Conservation (phyloP, 2,329 filamentous ascomycete species). For the Calonectria henricotiae region DNA sequence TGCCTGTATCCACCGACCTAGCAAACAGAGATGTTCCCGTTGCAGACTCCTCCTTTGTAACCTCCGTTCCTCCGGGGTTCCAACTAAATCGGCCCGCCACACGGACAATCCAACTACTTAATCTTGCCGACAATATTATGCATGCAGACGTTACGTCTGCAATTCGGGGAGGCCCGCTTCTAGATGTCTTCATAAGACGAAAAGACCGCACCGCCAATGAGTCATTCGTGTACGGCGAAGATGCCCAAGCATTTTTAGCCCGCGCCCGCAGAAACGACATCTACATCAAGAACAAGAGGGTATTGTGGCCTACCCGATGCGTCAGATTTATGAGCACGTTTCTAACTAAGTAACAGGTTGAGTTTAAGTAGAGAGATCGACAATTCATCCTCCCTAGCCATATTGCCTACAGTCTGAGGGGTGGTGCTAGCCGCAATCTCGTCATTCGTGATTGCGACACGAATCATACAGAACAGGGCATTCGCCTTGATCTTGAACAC, state of each 20-base stretch:
- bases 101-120: constrained; percentile 76
- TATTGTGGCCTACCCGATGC: constrained; percentile 59
- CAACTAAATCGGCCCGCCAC: constrained; percentile 59
- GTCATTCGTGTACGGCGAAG: constrained; percentile 78
- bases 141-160: constrained; percentile 77
- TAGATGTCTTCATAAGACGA: constrained; percentile 77
- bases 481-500: constrained; percentile 84
- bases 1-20: constrained; percentile 7
- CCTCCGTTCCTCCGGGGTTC: background rate
- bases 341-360: constrained; percentile 67
- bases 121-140: constrained; percentile 75
- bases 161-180: constrained; percentile 79
- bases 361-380: constrained; percentile 79
- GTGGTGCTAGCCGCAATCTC: constrained; percentile 82
- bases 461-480: constrained; percentile 74
- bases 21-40: constrained; percentile 8
- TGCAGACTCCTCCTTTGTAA: background rate
- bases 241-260: constrained; percentile 77
- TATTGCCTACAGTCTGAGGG: constrained; percentile 75
- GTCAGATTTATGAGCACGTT: too few relatives aligned
- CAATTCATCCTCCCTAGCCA: constrained; percentile 79
- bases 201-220: constrained; percentile 76
- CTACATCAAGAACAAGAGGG: constrained; percentile 79
- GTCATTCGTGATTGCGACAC: constrained; percentile 75
- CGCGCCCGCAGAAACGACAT: constrained; percentile 77